Base-by-base conservation (phyloP, 192 early-diverging fungal species). In the Mortierella alpina region DNA sequence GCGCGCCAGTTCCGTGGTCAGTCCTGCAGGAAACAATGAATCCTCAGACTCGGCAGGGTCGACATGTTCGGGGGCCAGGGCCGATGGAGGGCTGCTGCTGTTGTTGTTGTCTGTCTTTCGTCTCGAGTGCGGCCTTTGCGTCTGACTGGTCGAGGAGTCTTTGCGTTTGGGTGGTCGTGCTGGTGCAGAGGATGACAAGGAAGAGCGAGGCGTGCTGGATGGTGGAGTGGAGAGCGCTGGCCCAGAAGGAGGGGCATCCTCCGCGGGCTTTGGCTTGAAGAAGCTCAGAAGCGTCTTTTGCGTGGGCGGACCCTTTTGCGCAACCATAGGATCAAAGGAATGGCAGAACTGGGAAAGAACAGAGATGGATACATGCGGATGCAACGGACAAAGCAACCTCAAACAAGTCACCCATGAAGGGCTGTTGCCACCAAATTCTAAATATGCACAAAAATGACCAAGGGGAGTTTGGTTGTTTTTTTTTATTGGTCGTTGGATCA, bases 231-330 rank as follows among this genome's bases (percentile, higher is more conserved):
- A 9, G 39, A 45, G 15, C 22, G 40, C 13, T 7, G 39, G 14
- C 9, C 23, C 18, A 20, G 44, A 23, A 31, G 52, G 17, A 18
- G 54, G 8, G 7, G 45, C 2, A 23, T 49, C 50, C 13, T 3
- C 31, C 31, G 31, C 31, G 31, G 73, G 14, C 42, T 76, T 76
- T 63, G 74, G 74, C 41, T 76, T 76, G 55, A 76, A 76, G 53
- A 69, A 76, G 53, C 60, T 69, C 54, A 76, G 74, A 11, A 76
- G 15, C 13, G 66, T 69, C 48, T 64, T 76, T 55, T 76, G 74
- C n/a, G 65, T 63, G 3, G 42, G 52, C 4, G 62, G 31, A 2
- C 57, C 57, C 51, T 68, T 68, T 7, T 45, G 55, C 13, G 56
- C 66, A n/a, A 68, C 66, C 66, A 68, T 68, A 53, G 7, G 11